Evolutionary conservation across 305 asterid species (phyloP).

Genomic region (Solanum hybrid): DNA sequence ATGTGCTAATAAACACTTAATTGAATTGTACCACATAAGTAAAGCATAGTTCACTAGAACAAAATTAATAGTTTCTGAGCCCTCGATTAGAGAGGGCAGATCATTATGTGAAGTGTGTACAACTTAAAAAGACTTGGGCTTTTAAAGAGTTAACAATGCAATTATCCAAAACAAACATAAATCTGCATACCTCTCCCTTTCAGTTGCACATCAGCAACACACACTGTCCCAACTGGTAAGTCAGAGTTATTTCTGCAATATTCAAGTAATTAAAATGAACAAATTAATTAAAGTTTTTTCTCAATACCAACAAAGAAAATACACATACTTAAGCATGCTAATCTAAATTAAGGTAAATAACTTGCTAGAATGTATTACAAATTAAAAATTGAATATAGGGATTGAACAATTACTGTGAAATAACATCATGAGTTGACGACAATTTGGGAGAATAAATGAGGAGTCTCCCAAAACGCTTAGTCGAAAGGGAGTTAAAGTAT

Average conservation of each 20-base stretch:
- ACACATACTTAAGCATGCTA: neutral
- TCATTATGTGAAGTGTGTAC: neutral
- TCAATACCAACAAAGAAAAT: neutral
- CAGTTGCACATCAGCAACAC: constrained; percentile 78
- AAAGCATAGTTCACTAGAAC: neutral
- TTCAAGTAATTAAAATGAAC: neutral
- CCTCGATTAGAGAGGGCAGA: neutral
- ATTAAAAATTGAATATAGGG: neutral
- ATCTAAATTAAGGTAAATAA: neutral
- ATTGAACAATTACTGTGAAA: constrained; percentile 35
- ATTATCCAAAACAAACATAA: neutral
- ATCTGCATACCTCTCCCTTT: constrained; percentile 73
- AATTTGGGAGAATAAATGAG: constrained; percentile 62
- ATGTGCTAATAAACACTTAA: neutral
- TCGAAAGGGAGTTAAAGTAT: constrained; percentile 43
- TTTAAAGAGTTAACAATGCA: neutral
- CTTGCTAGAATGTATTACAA: neutral
- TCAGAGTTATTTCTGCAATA: constrained; percentile 60
- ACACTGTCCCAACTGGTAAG: constrained; percentile 75
- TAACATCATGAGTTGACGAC: constrained; percentile 77
- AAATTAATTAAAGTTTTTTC: neutral
- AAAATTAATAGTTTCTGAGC: neutral
- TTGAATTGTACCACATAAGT: too few relatives aligned
- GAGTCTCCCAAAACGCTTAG: constrained; percentile 56
- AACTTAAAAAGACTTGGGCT: neutral